phyloP scores from a whole-genome alignment of 2,329 filamentous ascomycete species.

The Alternaria sp. region DNA sequence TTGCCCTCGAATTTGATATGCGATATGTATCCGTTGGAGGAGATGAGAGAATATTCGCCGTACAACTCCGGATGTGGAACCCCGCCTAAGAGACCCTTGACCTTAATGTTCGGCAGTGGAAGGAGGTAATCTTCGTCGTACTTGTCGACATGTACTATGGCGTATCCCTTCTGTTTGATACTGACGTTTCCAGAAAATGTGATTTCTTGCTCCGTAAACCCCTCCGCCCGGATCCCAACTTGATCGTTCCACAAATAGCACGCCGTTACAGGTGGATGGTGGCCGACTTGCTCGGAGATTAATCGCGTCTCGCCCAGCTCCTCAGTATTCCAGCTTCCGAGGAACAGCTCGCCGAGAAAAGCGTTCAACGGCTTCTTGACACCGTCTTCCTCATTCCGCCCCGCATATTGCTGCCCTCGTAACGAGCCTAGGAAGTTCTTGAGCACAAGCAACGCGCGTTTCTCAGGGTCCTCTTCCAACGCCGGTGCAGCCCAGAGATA shows the following conservation, averaged over 20 bases:
- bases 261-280: conserved; percentile 56
- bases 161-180: conserved; percentile 56
- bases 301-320: conserved; percentile 49
- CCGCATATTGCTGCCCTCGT: conserved; percentile 57
- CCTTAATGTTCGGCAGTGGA: conserved; percentile 53
- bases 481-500: conserved; percentile 56
- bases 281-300: conserved; percentile 54
- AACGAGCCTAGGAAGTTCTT: conserved; percentile 58
- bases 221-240: conserved; percentile 52
- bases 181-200: conserved; percentile 54
- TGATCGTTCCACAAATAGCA: conserved; percentile 56
- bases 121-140: conserved; percentile 54
- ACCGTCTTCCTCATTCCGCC: conserved; percentile 50
- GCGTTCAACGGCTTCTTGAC: conserved; percentile 61
- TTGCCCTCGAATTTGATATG: conserved; percentile 55
- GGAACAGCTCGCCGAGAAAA: conserved; percentile 57
- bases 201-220: conserved; percentile 56
- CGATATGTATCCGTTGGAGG: conserved; percentile 50
- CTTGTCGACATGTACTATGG: conserved; percentile 52
- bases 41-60: conserved; percentile 51
- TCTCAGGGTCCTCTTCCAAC: conserved; percentile 46
- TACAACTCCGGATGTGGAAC: conserved; percentile 53
- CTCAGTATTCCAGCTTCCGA: conserved; percentile 43
- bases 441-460: conserved; percentile 54
- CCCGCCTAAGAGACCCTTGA: conserved; percentile 53